Percentiles rank a stretch among this genome's conserved stretches.
Evolutionary conservation across 305 asterid genomes (phyloP).

Genomic region (Rubia tinctorum): DNA sequence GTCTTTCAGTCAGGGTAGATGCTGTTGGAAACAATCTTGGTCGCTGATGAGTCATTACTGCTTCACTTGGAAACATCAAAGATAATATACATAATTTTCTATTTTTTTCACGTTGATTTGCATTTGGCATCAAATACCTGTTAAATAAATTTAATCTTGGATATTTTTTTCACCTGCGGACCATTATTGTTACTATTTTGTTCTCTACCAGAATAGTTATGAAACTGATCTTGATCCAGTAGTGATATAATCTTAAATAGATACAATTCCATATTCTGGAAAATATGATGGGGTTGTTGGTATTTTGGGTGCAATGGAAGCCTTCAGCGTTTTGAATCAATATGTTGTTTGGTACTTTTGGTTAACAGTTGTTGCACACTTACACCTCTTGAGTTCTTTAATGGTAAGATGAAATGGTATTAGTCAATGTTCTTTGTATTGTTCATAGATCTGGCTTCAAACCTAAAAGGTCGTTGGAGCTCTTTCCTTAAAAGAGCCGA

Average conservation of each 20-base stretch:
- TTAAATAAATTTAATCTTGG: neutral
- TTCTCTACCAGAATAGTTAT: constrained; percentile 57
- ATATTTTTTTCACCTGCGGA: neutral
- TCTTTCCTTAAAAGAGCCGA: too few relatives aligned
- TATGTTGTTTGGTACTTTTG: constrained; percentile 20
- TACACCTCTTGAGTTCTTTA: neutral
- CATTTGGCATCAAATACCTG: too few relatives aligned
- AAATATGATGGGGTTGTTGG: constrained; percentile 97
- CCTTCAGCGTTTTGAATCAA: constrained; percentile 82
- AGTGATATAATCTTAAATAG: constrained; percentile 84
- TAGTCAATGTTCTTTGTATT: neutral
- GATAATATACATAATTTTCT: neutral
- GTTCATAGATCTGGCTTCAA: constrained; percentile 63
- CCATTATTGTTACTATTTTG: neutral
- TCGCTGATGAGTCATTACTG: constrained; percentile 56
- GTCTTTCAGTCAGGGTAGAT: constrained; percentile 81
- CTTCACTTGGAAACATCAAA: constrained; percentile 12
- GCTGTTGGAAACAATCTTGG: constrained; percentile 96
- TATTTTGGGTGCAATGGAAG: constrained; percentile 95
- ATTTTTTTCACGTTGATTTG: neutral
- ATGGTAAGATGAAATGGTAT: neutral
- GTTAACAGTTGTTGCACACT: neutral
- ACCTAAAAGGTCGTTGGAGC: constrained; percentile 27
- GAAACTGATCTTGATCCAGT: constrained; percentile 77
- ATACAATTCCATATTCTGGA: constrained; percentile 96